Conservation (phyloP, 495 filamentous ascomycete genomes). For the Hypomontagnella monticulosa region DNA sequence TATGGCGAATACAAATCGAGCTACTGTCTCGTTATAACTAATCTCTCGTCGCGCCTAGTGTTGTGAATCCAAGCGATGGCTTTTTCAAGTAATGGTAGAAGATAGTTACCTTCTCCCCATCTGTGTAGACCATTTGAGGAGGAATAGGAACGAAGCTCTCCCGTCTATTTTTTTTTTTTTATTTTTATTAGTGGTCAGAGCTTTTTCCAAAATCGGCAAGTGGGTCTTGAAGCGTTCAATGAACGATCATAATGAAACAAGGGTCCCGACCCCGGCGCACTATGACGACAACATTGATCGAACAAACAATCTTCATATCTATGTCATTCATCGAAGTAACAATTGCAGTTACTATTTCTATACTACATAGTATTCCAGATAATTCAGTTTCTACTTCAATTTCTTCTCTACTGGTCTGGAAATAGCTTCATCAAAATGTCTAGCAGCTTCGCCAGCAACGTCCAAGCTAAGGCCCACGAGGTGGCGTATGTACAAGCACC, state of each 20-base stretch:
- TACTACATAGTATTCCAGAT: too few species aligned
- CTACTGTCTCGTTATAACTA: neutral
- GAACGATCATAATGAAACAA: neutral
- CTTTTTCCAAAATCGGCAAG: constrained; percentile 16
- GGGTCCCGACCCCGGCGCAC: neutral
- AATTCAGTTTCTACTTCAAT: neutral
- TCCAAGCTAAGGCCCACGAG: constrained; percentile 59
- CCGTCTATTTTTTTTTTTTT: too few species aligned
- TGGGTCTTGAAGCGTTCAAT: constrained; percentile 4
- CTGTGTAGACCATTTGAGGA: too few species aligned
- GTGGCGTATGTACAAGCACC: constrained; percentile 53
- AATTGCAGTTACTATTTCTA: neutral
- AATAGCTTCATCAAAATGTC: constrained; percentile 26
- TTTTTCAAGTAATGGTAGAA: too few species aligned
- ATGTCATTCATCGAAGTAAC: constrained; percentile 5
- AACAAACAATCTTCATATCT: neutral
- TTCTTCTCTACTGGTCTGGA: neutral
- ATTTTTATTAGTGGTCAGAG: constrained; percentile 14
- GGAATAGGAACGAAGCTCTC: too few species aligned
- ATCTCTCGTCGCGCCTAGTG: neutral
- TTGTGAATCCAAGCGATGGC: too few species aligned
- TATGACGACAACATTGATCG: constrained; percentile 33
- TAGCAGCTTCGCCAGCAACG: constrained; percentile 41
- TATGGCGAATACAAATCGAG: constrained; percentile 15
- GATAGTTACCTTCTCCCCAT: too few species aligned